phyloP scores from a whole-genome alignment of 352 stramenopile species.

The Phytophthora sojae region DNA sequence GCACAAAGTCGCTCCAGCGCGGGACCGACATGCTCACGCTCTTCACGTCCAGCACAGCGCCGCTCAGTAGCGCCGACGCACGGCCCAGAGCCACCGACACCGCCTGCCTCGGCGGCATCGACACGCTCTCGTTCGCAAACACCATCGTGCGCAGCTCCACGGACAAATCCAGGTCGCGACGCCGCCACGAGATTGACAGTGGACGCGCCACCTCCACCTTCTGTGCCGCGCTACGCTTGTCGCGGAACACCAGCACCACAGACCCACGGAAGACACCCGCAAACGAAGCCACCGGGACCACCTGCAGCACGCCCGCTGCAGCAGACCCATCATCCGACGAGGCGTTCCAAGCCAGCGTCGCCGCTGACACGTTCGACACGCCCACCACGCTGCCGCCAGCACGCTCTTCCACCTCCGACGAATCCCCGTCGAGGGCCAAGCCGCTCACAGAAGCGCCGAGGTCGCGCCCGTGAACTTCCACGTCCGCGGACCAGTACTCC shows the following conservation, averaged over 20 bases:
- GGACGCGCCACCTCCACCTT: conserved; percentile 16
- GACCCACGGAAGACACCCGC: conserved; percentile 10
- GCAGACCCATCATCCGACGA: conserved; percentile 3
- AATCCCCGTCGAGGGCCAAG: background rate
- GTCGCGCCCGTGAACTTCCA: conserved; percentile 9
- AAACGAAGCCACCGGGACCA: conserved; percentile 7
- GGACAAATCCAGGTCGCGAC: conserved; percentile 10
- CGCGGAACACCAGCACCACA: conserved; percentile 21
- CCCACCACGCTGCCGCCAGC: conserved; percentile 11
- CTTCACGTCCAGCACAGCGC: conserved; percentile 7
- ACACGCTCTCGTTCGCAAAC: conserved; percentile 34
- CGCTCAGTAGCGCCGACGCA: conserved; percentile 11
- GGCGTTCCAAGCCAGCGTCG: conserved; percentile 5
- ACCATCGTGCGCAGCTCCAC: conserved; percentile 10
- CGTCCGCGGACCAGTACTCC: conserved; percentile 16
- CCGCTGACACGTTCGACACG: conserved; percentile 12
- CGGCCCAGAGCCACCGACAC: conserved; percentile 23
- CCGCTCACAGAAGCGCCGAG: background rate
- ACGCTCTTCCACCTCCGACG: background rate
- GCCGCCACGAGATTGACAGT: conserved; percentile 9
- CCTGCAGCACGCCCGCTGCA: conserved; percentile 5
- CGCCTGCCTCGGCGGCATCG: conserved; percentile 25
- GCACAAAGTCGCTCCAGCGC: conserved; percentile 20
- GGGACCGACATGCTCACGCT: conserved; percentile 20
- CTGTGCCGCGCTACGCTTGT: conserved; percentile 17